Evolutionary conservation across 495 filamentous ascomycete species (phyloP).

Genomic region (Penicillium coffeae): DNA sequence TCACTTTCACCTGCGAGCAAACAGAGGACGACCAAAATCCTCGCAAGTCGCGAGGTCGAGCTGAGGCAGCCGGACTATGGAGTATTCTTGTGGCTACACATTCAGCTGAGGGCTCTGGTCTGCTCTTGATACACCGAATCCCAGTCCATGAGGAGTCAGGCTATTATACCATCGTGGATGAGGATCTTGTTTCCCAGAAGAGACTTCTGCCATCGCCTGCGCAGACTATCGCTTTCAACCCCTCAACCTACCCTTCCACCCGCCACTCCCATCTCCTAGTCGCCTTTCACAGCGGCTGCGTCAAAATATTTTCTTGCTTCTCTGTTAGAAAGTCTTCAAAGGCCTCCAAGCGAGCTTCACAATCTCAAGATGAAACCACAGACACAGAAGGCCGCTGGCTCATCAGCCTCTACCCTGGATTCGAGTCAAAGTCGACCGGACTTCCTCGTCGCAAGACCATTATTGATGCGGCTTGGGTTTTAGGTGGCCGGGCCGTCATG

Average conservation of each 20-base stretch:
- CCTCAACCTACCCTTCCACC: constrained; percentile 53
- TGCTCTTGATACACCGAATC: constrained; percentile 54
- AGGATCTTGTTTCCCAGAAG: constrained; percentile 55
- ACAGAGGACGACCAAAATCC: constrained; percentile 23
- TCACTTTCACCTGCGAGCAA: constrained; percentile 58
- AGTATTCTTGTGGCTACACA: constrained; percentile 57
- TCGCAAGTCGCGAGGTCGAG: constrained; percentile 26
- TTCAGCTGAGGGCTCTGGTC: constrained; percentile 64
- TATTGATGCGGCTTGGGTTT: constrained; percentile 78
- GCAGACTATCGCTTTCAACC: constrained; percentile 68
- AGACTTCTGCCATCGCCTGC: constrained; percentile 63
- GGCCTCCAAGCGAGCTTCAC: constrained; percentile 21
- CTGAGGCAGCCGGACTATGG: constrained; percentile 34
- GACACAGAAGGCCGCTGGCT: constrained; percentile 55
- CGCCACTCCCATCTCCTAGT: constrained; percentile 63
- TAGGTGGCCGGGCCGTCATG: constrained; percentile 72
- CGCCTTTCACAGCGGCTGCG: constrained; percentile 61
- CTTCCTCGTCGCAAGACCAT: constrained; percentile 64
- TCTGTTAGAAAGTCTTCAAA: constrained; percentile 25
- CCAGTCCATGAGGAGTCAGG: constrained; percentile 34
- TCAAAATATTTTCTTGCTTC: constrained; percentile 60
- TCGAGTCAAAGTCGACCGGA: constrained; percentile 41
- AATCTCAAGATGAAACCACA: constrained; percentile 25
- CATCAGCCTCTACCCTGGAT: constrained; percentile 65
- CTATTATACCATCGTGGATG: constrained; percentile 32